Evolutionary conservation across 176 grass and related monocot species (phyloP).

Genomic region (Cenchrus americanus): DNA sequence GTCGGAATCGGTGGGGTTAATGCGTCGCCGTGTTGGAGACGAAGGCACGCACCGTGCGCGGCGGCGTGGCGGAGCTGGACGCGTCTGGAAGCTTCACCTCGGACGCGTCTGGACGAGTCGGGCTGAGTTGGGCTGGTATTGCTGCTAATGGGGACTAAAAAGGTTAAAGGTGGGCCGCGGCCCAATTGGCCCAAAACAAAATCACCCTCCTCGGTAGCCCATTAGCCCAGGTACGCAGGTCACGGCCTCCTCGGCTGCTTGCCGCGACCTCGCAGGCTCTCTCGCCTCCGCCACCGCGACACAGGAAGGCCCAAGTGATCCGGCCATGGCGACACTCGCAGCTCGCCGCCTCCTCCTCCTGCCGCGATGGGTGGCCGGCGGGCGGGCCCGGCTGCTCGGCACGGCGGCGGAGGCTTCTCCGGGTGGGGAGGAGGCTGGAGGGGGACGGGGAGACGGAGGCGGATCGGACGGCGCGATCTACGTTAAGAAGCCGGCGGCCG

Average conservation of each 20-base stretch:
- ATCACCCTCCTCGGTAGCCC: too few relatives aligned
- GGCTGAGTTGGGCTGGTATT: neutral
- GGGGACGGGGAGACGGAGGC: neutral
- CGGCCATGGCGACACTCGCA: constrained; percentile 53
- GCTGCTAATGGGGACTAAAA: neutral
- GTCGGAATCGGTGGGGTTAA: constrained; percentile 8
- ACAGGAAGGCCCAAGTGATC: constrained; percentile 36
- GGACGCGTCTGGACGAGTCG: too few relatives aligned
- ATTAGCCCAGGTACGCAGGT: too few relatives aligned
- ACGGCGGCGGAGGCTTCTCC: constrained; percentile 49
- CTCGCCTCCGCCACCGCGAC: too few relatives aligned
- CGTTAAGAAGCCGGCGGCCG: constrained; percentile 51
- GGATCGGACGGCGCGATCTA: constrained; percentile 50
- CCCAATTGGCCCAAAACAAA: too few relatives aligned
- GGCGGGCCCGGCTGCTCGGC: constrained; percentile 38
- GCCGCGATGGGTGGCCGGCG: constrained; percentile 40
- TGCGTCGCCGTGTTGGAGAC: constrained; percentile 23
- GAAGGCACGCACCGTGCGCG: constrained; percentile 17
- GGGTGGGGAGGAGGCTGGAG: neutral
- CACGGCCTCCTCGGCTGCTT: too few relatives aligned
- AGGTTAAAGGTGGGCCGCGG: too few relatives aligned
- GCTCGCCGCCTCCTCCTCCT: constrained; percentile 50
- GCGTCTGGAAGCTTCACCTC: constrained; percentile 48
- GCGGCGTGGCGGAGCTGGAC: constrained; percentile 10
- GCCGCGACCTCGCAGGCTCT: too few relatives aligned